Percentiles rank a stretch among this genome's conserved stretches.
These are phyloP conservation scores for Rheum nobile DNA, from an alignment of 148 eudicot species.

Conservation along the genomic window DNA sequence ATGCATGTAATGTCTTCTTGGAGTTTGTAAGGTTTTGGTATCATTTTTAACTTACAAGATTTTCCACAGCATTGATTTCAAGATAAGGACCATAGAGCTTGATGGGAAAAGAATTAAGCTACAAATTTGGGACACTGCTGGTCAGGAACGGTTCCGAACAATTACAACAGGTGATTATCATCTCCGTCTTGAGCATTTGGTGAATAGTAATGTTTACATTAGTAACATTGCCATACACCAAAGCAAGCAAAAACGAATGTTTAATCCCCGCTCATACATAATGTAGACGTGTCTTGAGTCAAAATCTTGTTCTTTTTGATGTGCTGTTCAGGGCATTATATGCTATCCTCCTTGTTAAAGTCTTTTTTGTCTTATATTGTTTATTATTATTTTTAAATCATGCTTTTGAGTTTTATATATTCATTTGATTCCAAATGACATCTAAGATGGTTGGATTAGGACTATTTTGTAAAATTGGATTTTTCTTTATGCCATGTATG, in stretches of 20 bases:
- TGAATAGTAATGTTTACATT: background rate
- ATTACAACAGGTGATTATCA: conserved; percentile 53
- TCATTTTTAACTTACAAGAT: background rate
- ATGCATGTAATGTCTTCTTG: background rate
- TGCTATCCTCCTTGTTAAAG: background rate
- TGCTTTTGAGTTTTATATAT: background rate
- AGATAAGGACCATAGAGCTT: conserved; percentile 74
- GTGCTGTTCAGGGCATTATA: background rate
- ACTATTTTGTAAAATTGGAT: background rate
- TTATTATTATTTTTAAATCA: background rate
- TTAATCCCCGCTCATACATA: background rate
- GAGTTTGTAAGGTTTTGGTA: background rate
- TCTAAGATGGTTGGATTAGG: background rate
- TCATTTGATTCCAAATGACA: background rate
- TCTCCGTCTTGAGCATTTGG: background rate
- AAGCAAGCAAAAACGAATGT: background rate
- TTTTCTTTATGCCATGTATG: background rate
- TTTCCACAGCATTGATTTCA: conserved; percentile 53
- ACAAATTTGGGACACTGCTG: conserved; percentile 87
- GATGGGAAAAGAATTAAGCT: conserved; percentile 69
- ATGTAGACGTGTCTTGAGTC: background rate
- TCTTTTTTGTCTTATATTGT: background rate
- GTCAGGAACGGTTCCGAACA: conserved; percentile 75
- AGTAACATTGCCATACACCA: background rate
- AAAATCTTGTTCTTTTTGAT: background rate